Conservation (phyloP, 306 rosid species). For the Prunus kanzakura region DNA sequence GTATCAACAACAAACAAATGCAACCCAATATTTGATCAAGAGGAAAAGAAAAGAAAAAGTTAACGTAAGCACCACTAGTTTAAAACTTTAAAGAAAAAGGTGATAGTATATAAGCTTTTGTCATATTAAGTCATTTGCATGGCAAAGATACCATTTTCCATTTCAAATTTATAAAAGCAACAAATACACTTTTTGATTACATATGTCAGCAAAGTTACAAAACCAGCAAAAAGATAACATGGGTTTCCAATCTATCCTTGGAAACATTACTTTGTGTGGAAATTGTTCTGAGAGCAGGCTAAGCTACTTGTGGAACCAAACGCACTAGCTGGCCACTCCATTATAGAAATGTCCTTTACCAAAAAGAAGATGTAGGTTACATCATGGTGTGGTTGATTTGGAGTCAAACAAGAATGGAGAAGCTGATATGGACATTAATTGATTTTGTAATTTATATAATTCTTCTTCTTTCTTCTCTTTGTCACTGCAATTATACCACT, state of each 20-base stretch:
- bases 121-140: background rate
- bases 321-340: constrained; percentile 7
- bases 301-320: background rate
- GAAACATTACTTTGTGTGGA: background rate
- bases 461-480: background rate
- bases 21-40: background rate
- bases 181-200: background rate
- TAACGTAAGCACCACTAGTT: too few relatives aligned
- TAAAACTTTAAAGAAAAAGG: too few relatives aligned
- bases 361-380: constrained; percentile 13
- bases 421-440: background rate
- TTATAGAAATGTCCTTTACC: constrained; percentile 9
- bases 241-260: background rate
- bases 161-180: background rate
- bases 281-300: background rate
- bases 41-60: background rate
- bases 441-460: constrained; percentile 11
- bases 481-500: constrained; percentile 5
- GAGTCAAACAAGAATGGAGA: constrained; percentile 24
- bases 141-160: background rate
- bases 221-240: background rate
- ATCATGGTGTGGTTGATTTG: constrained; percentile 30
- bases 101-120: background rate
- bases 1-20: background rate
- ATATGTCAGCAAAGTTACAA: background rate